Percentiles rank a stretch among this genome's conserved stretches.
Conservation (phyloP, 192 early-diverging fungal species). For the Rhizoclosmatium globosum region DNA sequence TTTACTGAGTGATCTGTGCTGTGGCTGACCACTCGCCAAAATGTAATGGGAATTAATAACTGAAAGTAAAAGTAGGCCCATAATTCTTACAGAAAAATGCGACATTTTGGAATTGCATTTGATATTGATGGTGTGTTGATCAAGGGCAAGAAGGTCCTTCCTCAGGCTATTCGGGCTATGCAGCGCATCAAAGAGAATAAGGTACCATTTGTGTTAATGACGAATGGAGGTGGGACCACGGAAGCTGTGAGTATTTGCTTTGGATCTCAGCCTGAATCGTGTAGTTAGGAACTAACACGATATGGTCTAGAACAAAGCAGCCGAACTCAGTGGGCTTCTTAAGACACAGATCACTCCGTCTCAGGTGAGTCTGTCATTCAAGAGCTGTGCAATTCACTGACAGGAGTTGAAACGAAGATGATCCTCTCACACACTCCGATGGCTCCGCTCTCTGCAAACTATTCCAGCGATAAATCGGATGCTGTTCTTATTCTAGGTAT, state of each 20-base stretch:
- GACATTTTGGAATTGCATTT: conserved; percentile 50
- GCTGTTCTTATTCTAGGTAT: conserved; percentile 78
- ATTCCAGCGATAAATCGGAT: conserved; percentile 57
- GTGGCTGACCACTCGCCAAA: no score
- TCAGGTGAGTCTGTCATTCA: conserved; percentile 7
- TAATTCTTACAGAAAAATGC: no score
- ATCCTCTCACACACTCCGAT: conserved; percentile 92
- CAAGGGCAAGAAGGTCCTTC: conserved; percentile 75
- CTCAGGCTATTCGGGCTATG: conserved; percentile 73
- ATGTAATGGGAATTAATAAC: no score
- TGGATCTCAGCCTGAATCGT: no score
- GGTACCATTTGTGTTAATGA: conserved; percentile 60
- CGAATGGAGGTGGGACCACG: conserved; percentile 73
- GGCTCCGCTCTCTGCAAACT: conserved; percentile 67
- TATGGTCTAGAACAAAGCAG: conserved; percentile 64
- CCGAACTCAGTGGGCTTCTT: conserved; percentile 61
- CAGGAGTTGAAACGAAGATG: conserved; percentile 57
- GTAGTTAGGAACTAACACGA: no score
- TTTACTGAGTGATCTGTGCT: no score
- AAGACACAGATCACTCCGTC: conserved; percentile 18
- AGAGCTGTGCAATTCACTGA: neutral
- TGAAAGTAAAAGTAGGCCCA: no score
- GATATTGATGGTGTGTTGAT: conserved; percentile 87
- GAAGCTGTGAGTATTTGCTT: conserved; percentile 13
- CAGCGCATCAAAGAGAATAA: conserved; percentile 63